These are phyloP conservation scores for Diplodia corticola DNA, from an alignment of 2,329 filamentous ascomycete species.

Conservation along the genomic window DNA sequence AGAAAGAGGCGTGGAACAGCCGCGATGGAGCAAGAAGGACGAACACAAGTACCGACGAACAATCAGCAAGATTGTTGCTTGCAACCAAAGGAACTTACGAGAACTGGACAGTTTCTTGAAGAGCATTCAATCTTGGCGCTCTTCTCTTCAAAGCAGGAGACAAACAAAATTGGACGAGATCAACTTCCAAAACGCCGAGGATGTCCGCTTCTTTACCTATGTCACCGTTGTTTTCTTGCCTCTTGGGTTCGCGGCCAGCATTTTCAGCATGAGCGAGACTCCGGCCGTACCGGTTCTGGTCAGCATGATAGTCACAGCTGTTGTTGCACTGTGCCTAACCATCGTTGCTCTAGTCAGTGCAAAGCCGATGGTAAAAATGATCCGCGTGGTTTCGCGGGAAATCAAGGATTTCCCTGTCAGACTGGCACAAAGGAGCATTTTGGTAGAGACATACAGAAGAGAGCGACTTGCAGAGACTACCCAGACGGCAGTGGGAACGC, in stretches of 20 bases:
- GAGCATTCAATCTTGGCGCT: conserved; percentile 25
- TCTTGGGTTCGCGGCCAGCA: conserved; percentile 33
- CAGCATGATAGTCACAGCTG: neutral
- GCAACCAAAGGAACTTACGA: neutral
- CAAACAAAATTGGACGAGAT: conserved; percentile 28
- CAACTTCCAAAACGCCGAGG: conserved; percentile 29
- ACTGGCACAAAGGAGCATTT: too few species aligned
- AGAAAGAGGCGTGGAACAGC: conserved; percentile 30
- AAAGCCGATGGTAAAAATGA: too few species aligned
- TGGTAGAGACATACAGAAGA: too few species aligned
- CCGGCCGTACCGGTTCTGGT: conserved; percentile 22
- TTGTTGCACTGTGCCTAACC: too few species aligned
- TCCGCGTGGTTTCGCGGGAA: too few species aligned
- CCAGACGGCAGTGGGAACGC: too few species aligned
- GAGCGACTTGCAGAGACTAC: too few species aligned
- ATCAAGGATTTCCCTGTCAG: too few species aligned
- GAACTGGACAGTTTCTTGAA: neutral
- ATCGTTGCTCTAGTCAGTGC: too few species aligned
- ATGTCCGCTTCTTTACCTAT: conserved; percentile 39
- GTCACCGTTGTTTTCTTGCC: conserved; percentile 41
- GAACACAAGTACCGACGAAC: conserved; percentile 34
- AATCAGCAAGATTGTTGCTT: conserved; percentile 25
- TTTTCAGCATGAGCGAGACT: conserved; percentile 37
- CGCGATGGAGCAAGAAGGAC: conserved; percentile 37
- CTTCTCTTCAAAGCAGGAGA: conserved; percentile 25